Evolutionary conservation across 768 basidiomycete genomes (phyloP).

Genomic region (Tremella mesenterica): DNA sequence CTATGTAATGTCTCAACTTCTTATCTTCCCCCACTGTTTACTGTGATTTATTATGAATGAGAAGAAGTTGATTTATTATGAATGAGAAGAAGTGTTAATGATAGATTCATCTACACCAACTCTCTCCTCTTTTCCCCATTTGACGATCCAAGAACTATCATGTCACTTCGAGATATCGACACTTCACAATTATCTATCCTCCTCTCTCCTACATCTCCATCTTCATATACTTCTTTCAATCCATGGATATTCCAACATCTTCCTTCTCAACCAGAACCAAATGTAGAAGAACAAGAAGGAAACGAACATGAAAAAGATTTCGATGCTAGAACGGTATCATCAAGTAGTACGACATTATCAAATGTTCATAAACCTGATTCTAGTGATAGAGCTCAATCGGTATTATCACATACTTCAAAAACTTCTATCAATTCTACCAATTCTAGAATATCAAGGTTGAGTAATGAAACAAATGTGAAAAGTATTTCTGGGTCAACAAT

Average conservation of each 20-base stretch:
- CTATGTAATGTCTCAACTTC: too few relatives aligned
- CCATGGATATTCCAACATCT: conserved; percentile 60
- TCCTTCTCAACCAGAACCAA: too few relatives aligned
- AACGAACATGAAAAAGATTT: conserved; percentile 31
- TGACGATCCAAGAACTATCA: conserved; percentile 61
- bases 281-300: conserved; percentile 34
- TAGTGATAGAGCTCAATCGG: not conserved
- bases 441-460: too few relatives aligned
- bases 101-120: conserved; percentile 55
- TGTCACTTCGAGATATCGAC: conserved; percentile 60
- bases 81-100: not conserved
- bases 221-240: conserved; percentile 51
- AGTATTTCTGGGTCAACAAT: too few relatives aligned
- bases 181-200: conserved; percentile 50
- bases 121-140: conserved; percentile 62
- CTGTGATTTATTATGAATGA: too few relatives aligned
- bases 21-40: too few relatives aligned
- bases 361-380: not conserved
- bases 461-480: too few relatives aligned
- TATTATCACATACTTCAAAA: not conserved
- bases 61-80: too few relatives aligned
- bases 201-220: conserved; percentile 49
- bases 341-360: conserved; percentile 8
- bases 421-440: too few relatives aligned
- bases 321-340: conserved; percentile 15